Evolutionary conservation across 441 rosid genomes (phyloP), one percentile per base, ranked within the genome.

Genomic region (Geranium incanum): DNA sequence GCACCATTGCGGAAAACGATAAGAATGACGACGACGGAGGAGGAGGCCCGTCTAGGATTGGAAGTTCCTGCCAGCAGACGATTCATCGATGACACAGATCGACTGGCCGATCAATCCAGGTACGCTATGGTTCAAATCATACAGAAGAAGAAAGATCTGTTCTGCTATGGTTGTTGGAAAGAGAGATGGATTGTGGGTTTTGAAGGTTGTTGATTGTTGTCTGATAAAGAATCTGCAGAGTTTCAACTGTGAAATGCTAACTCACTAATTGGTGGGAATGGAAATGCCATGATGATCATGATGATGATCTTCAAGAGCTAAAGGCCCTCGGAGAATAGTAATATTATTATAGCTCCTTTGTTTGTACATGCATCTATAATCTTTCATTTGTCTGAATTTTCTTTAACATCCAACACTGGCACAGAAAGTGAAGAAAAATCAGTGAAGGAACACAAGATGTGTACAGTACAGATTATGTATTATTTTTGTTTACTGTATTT

Each of bases 1-100:
- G 84, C 86, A 18, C 87, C 89, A 66, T 82, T 15, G 33, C 87
- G 66, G 96, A 89, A 76, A 93, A 89, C 36, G 93, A 89, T 6
- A 91, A 86, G 68, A 85, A 84, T 28, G 33, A 28, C 21, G 21
- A 28, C 3, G 33, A 28, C 33, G 33, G 33, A 28, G 33, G 76
- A 12, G 6, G 55, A 48, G 55, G 55, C 55, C 55, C 2, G n/a
- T 12, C 55, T 11, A 48, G 55, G 12, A 43, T 12, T 43, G 13
- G 6, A 43, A 43, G 12, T 43, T 9, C 12, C 13, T 43, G 6
- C 50, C 9, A 43, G 50, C 50, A 43, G 55, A 48, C 12, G 55
- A 48, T 48, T 11, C 55, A 9, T 48, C 5, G 55, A 13, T 13
- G 15, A 48, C 55, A 9, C n/a, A 48, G 55, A 48, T 48, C 11